Conservation (phyloP, 2,329 filamentous ascomycete genomes). For the Ascochyta fabae region DNA sequence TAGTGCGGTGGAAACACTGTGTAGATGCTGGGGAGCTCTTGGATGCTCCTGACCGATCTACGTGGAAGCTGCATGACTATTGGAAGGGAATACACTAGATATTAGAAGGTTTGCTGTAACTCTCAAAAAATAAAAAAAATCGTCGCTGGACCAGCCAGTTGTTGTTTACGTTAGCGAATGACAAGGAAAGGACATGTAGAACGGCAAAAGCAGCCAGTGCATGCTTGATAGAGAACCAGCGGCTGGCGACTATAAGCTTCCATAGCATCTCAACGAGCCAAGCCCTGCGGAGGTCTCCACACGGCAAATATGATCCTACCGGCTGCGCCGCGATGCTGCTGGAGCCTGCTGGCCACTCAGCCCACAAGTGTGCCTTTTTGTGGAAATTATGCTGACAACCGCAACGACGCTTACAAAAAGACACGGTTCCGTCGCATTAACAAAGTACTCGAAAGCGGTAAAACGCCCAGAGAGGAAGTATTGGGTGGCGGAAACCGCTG, state of each 20-base stretch:
- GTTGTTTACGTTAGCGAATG: slow-evolving; percentile 4
- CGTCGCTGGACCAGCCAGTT: slow-evolving; percentile 27
- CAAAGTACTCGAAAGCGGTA: slow-evolving; percentile 12
- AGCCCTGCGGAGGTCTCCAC: neutral
- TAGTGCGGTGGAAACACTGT: slow-evolving; percentile 31
- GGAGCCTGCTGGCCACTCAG: slow-evolving; percentile 23
- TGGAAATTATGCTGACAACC: slow-evolving; percentile 16
- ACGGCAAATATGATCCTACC: slow-evolving; percentile 4
- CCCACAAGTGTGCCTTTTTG: neutral
- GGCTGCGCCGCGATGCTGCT: slow-evolving; percentile 24
- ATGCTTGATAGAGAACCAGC: slow-evolving; percentile 11
- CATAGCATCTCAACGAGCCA: slow-evolving; percentile 5
- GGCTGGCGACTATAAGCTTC: slow-evolving; percentile 19
- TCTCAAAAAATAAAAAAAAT: neutral
- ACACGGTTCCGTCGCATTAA: slow-evolving; percentile 9
- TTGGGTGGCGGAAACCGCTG: slow-evolving; percentile 21
- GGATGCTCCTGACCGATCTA: slow-evolving; percentile 31
- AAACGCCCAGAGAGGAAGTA: slow-evolving; percentile 15
- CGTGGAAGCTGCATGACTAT: slow-evolving; percentile 35
- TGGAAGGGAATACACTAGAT: neutral
- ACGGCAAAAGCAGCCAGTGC: slow-evolving; percentile 27
- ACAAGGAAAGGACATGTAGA: slow-evolving; percentile 17
- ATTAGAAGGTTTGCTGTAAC: slow-evolving; percentile 6
- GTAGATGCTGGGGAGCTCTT: slow-evolving; percentile 37
- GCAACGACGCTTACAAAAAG: slow-evolving; percentile 5